Conservation (phyloP, 768 basidiomycete genomes). For the Kwoniella dendrophila region DNA sequence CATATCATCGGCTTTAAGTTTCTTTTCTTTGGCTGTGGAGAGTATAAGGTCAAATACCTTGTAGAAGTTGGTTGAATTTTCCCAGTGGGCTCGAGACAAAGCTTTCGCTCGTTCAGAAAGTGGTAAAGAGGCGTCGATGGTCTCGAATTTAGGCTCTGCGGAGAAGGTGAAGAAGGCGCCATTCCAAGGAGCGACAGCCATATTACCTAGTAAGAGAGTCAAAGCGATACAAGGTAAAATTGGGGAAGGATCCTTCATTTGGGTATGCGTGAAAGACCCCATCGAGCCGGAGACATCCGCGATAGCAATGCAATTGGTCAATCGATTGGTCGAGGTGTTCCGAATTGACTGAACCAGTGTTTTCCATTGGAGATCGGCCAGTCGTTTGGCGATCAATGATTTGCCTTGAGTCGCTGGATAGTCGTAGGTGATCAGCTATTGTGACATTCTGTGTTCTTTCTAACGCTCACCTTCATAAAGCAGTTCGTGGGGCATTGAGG, state of each 20-base stretch:
- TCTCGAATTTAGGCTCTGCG: slow-evolving; percentile 60
- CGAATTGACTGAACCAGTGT: slow-evolving; percentile 62
- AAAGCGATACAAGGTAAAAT: slow-evolving; percentile 69
- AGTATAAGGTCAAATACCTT: slow-evolving; percentile 62
- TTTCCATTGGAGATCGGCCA: slow-evolving; percentile 70
- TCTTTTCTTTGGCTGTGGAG: slow-evolving; percentile 64
- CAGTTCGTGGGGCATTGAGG: slow-evolving; percentile 64
- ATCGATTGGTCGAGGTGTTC: slow-evolving; percentile 60
- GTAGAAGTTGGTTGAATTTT: slow-evolving; percentile 66
- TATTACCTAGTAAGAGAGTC: slow-evolving; percentile 66
- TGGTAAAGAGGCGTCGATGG: slow-evolving; percentile 57
- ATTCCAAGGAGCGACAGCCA: slow-evolving; percentile 68
- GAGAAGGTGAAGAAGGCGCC: slow-evolving; percentile 74
- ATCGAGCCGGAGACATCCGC: slow-evolving; percentile 78
- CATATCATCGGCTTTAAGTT: slow-evolving; percentile 70
- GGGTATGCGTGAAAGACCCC: slow-evolving; percentile 56
- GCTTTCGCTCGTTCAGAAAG: slow-evolving; percentile 53
- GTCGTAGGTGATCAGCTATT: neutral
- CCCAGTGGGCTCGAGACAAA: slow-evolving; percentile 60
- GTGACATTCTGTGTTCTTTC: slow-evolving; percentile 13
- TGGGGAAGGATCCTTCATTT: slow-evolving; percentile 53
- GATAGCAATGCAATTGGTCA: slow-evolving; percentile 68
- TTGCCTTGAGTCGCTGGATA: neutral
- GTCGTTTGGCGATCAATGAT: slow-evolving; percentile 54
- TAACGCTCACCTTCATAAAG: slow-evolving; percentile 57